Evolutionary conservation across 805 yeast species (phyloP).

Genomic region (Metschnikowia bowlesiae): DNA sequence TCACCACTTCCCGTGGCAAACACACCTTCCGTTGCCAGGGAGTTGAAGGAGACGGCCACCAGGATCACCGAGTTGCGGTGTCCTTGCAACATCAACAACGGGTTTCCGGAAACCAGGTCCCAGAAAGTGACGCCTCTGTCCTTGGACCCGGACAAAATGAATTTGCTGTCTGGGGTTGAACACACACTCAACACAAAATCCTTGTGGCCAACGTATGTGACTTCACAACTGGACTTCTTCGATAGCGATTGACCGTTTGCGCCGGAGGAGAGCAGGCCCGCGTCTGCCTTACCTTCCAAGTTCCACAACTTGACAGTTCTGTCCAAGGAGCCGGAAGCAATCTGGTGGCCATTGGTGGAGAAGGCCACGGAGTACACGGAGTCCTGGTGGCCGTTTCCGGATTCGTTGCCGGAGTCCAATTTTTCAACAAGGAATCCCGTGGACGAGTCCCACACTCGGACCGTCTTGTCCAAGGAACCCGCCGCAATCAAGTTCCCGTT

Average conservation of each 20-base stretch:
- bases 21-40: conserved; percentile 68
- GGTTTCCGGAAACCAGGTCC: conserved; percentile 90
- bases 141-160: conserved; percentile 89
- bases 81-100: conserved; percentile 92
- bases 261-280: conserved; percentile 18
- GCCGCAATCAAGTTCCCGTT: conserved; percentile 94
- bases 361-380: conserved; percentile 93
- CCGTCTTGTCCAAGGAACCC: conserved; percentile 92
- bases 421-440: conserved; percentile 90
- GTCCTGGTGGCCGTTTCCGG: conserved; percentile 92
- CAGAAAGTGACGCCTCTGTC: conserved; percentile 97
- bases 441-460: conserved; percentile 93
- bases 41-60: conserved; percentile 84
- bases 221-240: conserved; percentile 65
- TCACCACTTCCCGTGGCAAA: conserved; percentile 98
- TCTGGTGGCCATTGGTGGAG: conserved; percentile 85
- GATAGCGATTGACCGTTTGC: conserved; percentile 15
- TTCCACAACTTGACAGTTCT: conserved; percentile 96
- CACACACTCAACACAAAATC: conserved; percentile 94
- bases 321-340: conserved; percentile 92
- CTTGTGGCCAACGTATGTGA: conserved; percentile 91
- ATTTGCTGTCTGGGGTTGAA: conserved; percentile 87
- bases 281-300: conserved; percentile 52
- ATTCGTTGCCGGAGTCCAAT: conserved; percentile 81
- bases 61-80: conserved; percentile 94